Evolutionary conservation across 768 basidiomycete species (phyloP), one percentile per base, ranked within the genome.

Genomic region (Boletus pseudopeckii): DNA sequence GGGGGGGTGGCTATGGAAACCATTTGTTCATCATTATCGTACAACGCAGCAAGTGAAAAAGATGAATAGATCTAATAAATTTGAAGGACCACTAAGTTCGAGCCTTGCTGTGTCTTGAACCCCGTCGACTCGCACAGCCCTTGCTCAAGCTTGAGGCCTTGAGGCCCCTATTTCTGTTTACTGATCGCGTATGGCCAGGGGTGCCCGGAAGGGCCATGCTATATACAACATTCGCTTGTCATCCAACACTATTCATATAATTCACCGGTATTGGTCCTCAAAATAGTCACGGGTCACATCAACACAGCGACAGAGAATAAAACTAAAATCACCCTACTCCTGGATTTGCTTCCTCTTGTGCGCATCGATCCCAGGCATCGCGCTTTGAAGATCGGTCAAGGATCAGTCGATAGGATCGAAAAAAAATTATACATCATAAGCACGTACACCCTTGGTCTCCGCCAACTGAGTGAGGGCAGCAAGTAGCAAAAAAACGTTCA

Each of bases 371-470:
- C 17, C 11, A 61, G 15, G 48, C 44, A 6, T 61, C 40, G 1
- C 14, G 2, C 55, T 62, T 39, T 37, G 2, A 42, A 22, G 17
- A 45, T 32, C 8, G 7, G 28, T 50, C 37, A 41, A 38, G 3
- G 1, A 26, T 28, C 15, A 11, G 7, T 26, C 3, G 3, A 30
- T 13, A 34, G 4, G 4, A 18, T 55, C 18, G 22, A 7, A 32
- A 33, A 33, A 4, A 39, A 22, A 33, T 14, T 17, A 37, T 17
- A 37, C 2, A 7, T 17, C 5, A 36, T 7, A 1, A 44, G 24
- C 7, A 55, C 61, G 18, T 49, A 62, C 61, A 18, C 63, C 63
- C 24, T 65, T 65, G 11, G 63, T 62, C 46, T 65, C 60, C 2
- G 24, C 13, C 22, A 64, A 32, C 1, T 22, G 60, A 24, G 52